Base-by-base conservation (phyloP, 805 yeast species). In the Candida xiaguanensis region DNA sequence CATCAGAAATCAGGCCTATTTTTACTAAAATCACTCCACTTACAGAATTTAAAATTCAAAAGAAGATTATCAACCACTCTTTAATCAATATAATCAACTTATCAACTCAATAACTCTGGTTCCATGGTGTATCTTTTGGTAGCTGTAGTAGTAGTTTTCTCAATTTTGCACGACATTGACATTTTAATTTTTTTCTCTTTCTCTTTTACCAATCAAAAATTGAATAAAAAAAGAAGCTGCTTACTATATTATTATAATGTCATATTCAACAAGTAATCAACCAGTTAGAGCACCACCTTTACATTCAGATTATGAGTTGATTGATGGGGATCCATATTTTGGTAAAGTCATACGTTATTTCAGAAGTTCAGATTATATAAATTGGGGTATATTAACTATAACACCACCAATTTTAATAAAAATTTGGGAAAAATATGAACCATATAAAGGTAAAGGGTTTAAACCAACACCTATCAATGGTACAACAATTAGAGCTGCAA, bases 271-370 rank as follows among this genome's bases (percentile, higher is more conserved):
- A 46, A 52, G 52, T 36, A 59, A 63, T 49, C 58, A 62, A 48
- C 74, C 74, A 37, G 60, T 68, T 22, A 67, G 74, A 59, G 52
- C 61, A 12, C 61, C 58, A 9, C 62, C 67, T 18, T 57, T 63
- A 38, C 51, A 52, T 27, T 44, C 67, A 27, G 72, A 68, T 52
- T 69, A 66, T 48, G 74, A 69, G 52, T 53, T 69, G 39, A 87
- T 86, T 51, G 95, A 86, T 57, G 70, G 75, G 37, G 95, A 86
- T 58, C 95, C 95, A 22, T 79, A 79, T 47, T 84, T 86, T 63
- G 54, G 59, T 27, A 72, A 85, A 43, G 95, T 87, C 22, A 80
- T 86, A 11, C 65, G 78, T 32, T 87, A 81, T 65, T 77, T 85
- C 65, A 74, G 95, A 56, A 59, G 75, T 15, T 67, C 81, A 11